A percentile compares a stretch with the other conserved stretches of the same genome.
phyloP scores from a whole-genome alignment of 2,329 filamentous ascomycete species.

The Alternaria panax region DNA sequence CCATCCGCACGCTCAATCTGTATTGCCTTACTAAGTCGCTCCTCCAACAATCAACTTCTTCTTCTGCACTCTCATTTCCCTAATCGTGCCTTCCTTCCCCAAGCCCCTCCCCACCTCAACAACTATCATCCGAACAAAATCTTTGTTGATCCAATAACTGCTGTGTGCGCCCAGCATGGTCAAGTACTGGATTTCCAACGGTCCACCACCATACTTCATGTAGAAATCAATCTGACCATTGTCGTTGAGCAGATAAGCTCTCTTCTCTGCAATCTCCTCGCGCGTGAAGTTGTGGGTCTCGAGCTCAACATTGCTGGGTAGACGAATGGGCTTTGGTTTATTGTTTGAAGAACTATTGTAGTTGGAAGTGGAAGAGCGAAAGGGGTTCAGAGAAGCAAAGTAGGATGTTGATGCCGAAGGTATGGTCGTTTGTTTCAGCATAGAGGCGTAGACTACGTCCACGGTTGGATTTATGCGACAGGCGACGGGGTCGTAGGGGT shows the following conservation, averaged over 20 bases:
- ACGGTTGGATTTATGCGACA: slow-evolving; percentile 92
- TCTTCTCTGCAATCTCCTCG: slow-evolving; percentile 90
- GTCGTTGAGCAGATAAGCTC: slow-evolving; percentile 88
- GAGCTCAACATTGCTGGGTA: slow-evolving; percentile 73
- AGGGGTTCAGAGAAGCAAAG: slow-evolving; percentile 53
- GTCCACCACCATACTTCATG: slow-evolving; percentile 81
- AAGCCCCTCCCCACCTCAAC: slow-evolving; percentile 81
- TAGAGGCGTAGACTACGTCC: slow-evolving; percentile 78
- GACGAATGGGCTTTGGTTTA: slow-evolving; percentile 45
- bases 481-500: slow-evolving; percentile 79
- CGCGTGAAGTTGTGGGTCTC: slow-evolving; percentile 94
- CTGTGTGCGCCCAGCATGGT: slow-evolving; percentile 97
- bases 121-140: slow-evolving; percentile 90
- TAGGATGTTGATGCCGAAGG: slow-evolving; percentile 70
- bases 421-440: slow-evolving; percentile 78
- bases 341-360: slow-evolving; percentile 25
- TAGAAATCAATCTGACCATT: slow-evolving; percentile 96
- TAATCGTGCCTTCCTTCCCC: slow-evolving; percentile 67
- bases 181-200: slow-evolving; percentile 92
- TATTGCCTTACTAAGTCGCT: neutral
- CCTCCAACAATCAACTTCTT: slow-evolving; percentile 42
- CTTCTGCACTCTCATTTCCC: slow-evolving; percentile 64
- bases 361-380: slow-evolving; percentile 42
- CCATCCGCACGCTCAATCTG: neutral
- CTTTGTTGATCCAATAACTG: slow-evolving; percentile 87